These are phyloP conservation scores for Amoebophrya sp. DNA, from an alignment of 169 alveolate species.

Conservation along the genomic window DNA sequence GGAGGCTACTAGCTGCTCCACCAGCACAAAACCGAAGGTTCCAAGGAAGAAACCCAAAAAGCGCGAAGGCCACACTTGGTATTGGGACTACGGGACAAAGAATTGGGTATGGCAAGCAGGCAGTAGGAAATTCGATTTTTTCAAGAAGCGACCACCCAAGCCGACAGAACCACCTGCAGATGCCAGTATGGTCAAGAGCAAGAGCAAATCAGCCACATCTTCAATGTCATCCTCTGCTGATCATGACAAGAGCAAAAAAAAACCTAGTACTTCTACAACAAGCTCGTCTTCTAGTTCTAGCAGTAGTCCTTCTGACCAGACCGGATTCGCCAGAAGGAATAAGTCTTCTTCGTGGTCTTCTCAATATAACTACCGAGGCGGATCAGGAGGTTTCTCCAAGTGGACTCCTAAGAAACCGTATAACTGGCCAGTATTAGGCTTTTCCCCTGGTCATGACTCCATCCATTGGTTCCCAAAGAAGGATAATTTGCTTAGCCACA, in stretches of 20 bases:
- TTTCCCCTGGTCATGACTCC: not conserved
- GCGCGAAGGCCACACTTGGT: not conserved
- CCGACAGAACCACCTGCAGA: not conserved
- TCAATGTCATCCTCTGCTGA: not conserved
- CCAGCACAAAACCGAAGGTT: too few species aligned
- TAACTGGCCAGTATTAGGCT: too few species aligned
- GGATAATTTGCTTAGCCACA: not conserved
- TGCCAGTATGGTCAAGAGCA: too few species aligned
- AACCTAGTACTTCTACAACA: not conserved
- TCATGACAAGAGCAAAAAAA: not conserved
- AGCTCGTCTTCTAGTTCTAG: too few species aligned
- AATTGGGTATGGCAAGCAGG: not conserved
- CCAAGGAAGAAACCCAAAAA: too few species aligned
- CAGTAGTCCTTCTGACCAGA: not conserved
- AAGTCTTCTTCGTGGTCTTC: too few species aligned
- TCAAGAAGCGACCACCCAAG: not conserved
- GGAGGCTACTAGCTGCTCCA: too few species aligned
- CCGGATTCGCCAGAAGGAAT: not conserved
- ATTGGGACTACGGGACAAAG: not conserved
- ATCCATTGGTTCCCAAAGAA: not conserved
- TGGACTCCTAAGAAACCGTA: too few species aligned
- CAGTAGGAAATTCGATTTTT: not conserved
- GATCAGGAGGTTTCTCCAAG: too few species aligned
- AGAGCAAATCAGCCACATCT: not conserved
- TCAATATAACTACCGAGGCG: too few species aligned